Evolutionary conservation across 73 alveolate genomes (phyloP), one percentile per base, ranked within the genome.

Genomic region (Tetrahymena thermophila): DNA sequence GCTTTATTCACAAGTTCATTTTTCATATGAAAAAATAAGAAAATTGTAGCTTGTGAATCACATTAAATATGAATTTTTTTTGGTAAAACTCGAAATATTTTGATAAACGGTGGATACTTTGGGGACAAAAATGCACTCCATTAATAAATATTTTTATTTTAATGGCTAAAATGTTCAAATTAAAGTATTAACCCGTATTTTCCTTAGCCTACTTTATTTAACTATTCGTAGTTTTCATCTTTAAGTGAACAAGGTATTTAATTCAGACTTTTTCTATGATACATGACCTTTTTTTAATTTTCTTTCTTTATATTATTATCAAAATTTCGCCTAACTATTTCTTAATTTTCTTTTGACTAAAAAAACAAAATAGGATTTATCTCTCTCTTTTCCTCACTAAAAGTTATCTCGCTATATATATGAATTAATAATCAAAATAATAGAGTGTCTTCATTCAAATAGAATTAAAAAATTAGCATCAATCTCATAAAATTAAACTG

Each of bases 141-240:
- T 71, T 71, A 28, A 28, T 71, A 28, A 31, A 28, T 28, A 71
- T 71, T 71, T 71, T n/a, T 28, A 28, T 71, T 71, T 28, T 28
- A 28, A 71, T 71, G 89, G 89, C 89, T 71, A 71, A 71, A 71
- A 71, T 28, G 89, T 28, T 71, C 89, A 71, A 71, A 71, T 71
- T 71, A 71, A 71, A 71, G 89, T 71, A 71, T 71, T 71, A 71
- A 71, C 89, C 89, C 89, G 89, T 71, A 71, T 71, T 71, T 71
- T 71, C 89, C 89, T 71, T 71, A 71, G 89, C 89, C 89, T 71
- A 71, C 89, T 71, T 71, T 71, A 71, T 71, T 71, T 71, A 71
- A 71, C 89, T 71, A 71, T 71, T 71, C 89, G 89, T 71, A 71
- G 89, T 71, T 71, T 71, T 71, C 89, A 71, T 71, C 89, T 71